Evolutionary conservation across 331 rosid species (phyloP), one percentile per base, ranked within the genome.

Genomic region (Arachis monticola): DNA sequence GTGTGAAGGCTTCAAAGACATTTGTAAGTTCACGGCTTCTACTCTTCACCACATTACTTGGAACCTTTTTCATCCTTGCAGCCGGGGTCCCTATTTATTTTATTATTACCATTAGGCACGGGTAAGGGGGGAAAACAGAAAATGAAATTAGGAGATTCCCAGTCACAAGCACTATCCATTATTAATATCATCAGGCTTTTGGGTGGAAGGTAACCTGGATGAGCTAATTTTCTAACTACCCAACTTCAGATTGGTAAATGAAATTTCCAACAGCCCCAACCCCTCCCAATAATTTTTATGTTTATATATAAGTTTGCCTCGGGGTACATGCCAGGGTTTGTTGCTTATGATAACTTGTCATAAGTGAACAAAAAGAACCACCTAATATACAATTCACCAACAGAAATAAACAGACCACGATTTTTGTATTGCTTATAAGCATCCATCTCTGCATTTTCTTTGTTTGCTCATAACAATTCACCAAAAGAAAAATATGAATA

Each of bases 31-130:
- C 97, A 44, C 97, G 99, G 81, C 99, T 95, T 81, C 97, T 86
- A 69, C 85, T 88, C 89, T 95, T 95, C 85, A 95, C 97, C 76
- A 86, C 67, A 77, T 82, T 79, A 83, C 99, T 95, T 69, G 92
- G 92, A 73, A 95, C 97, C 81, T 94, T 94, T 72, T 87, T 94
- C 98, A 94, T 94, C 85, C 95, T 90, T 42, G 97, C 96, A 70
- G 98, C 98, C 73, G 98, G 98, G 48, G 98, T 94, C 68, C 98
- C 98, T 93, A 62, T 40, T 61, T 70, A 84, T 61, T 69, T 55
- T 62, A 64, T 7, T 72, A 73, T 40, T 52, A 73, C 67, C 32
- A 63, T 64, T 45, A 14, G 62, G 40, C 41, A 58, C 5, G 55
- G 62, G 66, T 7, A 6, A 35, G 60, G 42, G 64, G 27, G 27